Conservation (phyloP, 78 protist genomes). For the Dictyostelium purpureum region DNA sequence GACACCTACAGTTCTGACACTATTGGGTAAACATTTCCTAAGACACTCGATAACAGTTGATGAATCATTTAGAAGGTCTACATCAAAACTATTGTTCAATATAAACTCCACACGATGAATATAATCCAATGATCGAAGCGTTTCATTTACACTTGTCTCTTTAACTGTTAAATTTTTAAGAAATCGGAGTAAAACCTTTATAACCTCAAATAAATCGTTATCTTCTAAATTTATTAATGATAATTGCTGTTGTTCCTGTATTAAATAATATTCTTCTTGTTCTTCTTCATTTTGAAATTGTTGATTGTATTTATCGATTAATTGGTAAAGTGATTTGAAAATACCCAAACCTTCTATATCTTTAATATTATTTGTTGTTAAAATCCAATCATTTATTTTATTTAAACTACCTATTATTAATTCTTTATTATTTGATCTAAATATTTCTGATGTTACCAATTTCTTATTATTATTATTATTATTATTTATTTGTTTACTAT, state of each 20-base stretch:
- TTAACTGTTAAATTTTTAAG: not conserved
- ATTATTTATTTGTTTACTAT: too few species aligned
- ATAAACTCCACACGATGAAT: conserved; percentile 22
- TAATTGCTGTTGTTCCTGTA: too few species aligned
- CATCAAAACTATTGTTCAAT: conserved; percentile 32
- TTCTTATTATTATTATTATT: too few species aligned
- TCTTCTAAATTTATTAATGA: too few species aligned
- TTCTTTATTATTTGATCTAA: conserved; percentile 37
- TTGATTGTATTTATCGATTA: conserved; percentile 14
- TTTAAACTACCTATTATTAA: not conserved
- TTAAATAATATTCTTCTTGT: too few species aligned
- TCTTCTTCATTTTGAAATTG: not conserved
- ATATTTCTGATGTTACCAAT: conserved; percentile 6
- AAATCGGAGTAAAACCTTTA: not conserved
- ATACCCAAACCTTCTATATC: conserved; percentile 46
- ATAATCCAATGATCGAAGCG: conserved; percentile 45
- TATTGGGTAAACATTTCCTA: conserved; percentile 35
- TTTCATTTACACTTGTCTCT: conserved; percentile 34
- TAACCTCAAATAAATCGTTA: not conserved
- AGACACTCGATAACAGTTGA: conserved; percentile 55
- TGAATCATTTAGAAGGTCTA: conserved; percentile 18
- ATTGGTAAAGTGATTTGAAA: conserved; percentile 10
- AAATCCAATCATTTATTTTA: conserved; percentile 58
- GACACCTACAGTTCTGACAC: conserved; percentile 24
- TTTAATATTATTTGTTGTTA: conserved; percentile 2